These are phyloP conservation scores for Solanum tacnaense DNA, from an alignment of 257 asterid species.

Conservation along the genomic window DNA sequence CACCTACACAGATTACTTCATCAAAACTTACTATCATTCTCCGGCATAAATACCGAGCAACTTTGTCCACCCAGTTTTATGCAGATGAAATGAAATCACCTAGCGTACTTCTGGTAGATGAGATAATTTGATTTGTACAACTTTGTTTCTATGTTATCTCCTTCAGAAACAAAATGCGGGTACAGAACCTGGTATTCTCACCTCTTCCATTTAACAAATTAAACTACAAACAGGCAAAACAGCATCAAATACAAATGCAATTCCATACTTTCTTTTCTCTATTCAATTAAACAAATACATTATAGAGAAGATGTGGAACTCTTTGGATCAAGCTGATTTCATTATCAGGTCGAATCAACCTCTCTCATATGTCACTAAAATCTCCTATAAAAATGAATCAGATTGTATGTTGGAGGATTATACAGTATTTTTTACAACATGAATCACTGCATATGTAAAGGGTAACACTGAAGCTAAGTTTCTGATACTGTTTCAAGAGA, in stretches of 20 bases:
- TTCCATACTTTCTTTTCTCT: background rate
- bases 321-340: background rate
- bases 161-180: background rate
- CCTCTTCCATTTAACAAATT: background rate
- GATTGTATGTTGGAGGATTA: background rate
- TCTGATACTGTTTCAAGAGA: slow-evolving; percentile 13
- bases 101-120: rapidly evolving
- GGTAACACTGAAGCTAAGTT: background rate
- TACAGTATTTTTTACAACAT: background rate
- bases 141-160: background rate
- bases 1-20: background rate
- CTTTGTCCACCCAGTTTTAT: background rate
- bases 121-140: background rate
- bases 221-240: background rate
- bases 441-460: background rate
- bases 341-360: background rate
- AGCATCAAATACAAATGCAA: background rate
- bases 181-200: background rate
- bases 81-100: background rate
- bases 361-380: background rate
- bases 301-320: background rate
- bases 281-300: background rate
- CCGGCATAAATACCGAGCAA: rapidly evolving
- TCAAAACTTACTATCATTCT: background rate
- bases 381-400: background rate